A percentile compares a stretch with the other conserved stretches of the same genome.
phyloP scores from a whole-genome alignment of 768 basidiomycete genomes.

The Lentinula guzmanii region DNA sequence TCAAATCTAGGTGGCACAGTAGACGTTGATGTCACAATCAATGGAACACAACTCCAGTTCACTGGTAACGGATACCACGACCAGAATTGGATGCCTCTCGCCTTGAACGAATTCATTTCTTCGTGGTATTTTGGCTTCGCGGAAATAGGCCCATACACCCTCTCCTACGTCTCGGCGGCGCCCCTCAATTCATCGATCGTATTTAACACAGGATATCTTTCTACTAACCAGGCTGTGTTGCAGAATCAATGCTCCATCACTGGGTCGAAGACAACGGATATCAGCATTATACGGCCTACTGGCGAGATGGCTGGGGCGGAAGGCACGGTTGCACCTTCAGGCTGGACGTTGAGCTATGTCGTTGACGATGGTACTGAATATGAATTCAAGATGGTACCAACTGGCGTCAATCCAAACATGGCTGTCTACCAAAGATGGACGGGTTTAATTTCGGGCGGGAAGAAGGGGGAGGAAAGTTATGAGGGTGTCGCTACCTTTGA shows the following conservation, averaged over 20 bases:
- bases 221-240: slow-evolving; percentile 14
- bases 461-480: slow-evolving; percentile 2
- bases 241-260: slow-evolving; percentile 19
- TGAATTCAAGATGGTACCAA: slow-evolving; percentile 14
- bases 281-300: slow-evolving; percentile 12
- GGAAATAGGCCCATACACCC: slow-evolving; percentile 15
- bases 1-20: slow-evolving; percentile 9
- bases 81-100: slow-evolving; percentile 14
- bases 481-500: slow-evolving; percentile 9
- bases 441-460: slow-evolving; percentile 9
- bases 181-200: slow-evolving; percentile 10
- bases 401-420: slow-evolving; percentile 12
- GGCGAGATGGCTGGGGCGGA: slow-evolving; percentile 10
- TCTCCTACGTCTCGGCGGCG: slow-evolving; percentile 12
- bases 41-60: slow-evolving; percentile 14
- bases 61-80: slow-evolving; percentile 18
- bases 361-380: slow-evolving; percentile 14
- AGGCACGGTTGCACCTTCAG: slow-evolving; percentile 13
- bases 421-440: slow-evolving; percentile 19
- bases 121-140: slow-evolving; percentile 18
- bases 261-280: slow-evolving; percentile 11
- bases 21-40: slow-evolving; percentile 12
- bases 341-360: slow-evolving; percentile 15
- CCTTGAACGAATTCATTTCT: slow-evolving; percentile 13
- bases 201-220: slow-evolving; percentile 18